Conservation (phyloP, 2,329 filamentous ascomycete genomes). For the Pseudocercospora vitis region DNA sequence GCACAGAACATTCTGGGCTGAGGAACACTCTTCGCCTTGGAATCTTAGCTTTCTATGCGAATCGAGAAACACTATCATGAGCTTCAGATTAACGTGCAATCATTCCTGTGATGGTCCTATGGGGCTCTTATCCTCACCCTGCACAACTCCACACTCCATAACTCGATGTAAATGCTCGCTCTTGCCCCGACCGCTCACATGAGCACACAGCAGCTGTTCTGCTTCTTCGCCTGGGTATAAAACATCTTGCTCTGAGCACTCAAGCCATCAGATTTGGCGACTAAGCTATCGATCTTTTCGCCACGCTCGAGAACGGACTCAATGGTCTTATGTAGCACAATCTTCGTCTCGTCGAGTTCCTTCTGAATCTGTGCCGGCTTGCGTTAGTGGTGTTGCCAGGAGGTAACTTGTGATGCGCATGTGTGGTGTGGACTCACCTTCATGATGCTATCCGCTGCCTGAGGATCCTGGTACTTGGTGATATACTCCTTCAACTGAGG, state of each 20-base stretch:
- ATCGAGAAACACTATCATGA: too few species aligned
- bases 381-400: constrained; percentile 45
- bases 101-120: too few species aligned
- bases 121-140: too few species aligned
- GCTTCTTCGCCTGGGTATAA: constrained; percentile 70
- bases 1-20: too few species aligned
- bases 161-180: constrained; percentile 18
- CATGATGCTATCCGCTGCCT: constrained; percentile 81
- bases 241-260: constrained; percentile 97
- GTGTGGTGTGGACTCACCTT: constrained; percentile 29
- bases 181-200: constrained; percentile 44
- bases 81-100: too few species aligned
- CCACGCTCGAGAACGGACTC: constrained; percentile 83
- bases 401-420: background rate
- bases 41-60: too few species aligned
- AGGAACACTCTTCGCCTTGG: too few species aligned
- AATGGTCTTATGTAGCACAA: constrained; percentile 95
- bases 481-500: constrained; percentile 79
- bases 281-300: constrained; percentile 95
- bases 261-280: constrained; percentile 87
- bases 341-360: constrained; percentile 96
- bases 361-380: constrained; percentile 69
- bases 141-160: too few species aligned
- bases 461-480: constrained; percentile 77
- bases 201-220: constrained; percentile 60